A percentile compares a stretch with the other conserved stretches of the same genome.
phyloP scores from a whole-genome alignment of 371 early-diverging fungal genomes.

The Dinochytrium kinnereticum region DNA sequence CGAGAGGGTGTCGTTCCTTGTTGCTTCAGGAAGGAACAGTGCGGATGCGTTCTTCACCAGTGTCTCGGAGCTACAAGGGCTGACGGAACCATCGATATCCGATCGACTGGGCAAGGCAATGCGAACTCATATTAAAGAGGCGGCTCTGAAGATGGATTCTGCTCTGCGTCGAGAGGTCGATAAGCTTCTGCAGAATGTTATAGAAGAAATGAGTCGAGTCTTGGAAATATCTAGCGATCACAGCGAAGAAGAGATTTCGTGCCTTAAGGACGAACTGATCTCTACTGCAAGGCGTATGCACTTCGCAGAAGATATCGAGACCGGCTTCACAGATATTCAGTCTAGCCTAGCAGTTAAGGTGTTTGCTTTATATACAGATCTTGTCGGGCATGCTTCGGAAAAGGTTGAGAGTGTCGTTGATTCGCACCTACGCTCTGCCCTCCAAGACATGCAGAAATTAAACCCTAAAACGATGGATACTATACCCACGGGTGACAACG shows the following conservation, averaged over 20 bases:
- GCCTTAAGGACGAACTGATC: not conserved
- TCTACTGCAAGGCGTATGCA: not conserved
- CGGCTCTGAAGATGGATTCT: conserved; percentile 25
- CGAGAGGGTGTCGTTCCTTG: not conserved
- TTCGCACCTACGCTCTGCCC: not conserved
- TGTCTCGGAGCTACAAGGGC: not conserved
- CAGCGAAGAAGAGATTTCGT: conserved; percentile 13
- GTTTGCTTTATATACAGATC: not conserved
- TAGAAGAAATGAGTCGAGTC: conserved; percentile 39
- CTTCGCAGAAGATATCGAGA: conserved; percentile 22
- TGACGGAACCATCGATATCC: not conserved
- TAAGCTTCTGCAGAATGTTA: conserved; percentile 21
- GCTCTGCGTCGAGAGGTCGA: conserved; percentile 37
- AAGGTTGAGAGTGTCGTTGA: not conserved
- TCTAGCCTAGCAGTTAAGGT: not conserved
- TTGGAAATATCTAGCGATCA: conserved; percentile 25
- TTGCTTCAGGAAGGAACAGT: not conserved
- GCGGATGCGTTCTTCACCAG: not conserved
- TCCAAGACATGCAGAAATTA: not conserved
- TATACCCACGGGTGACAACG: not conserved
- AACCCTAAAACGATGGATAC: not conserved
- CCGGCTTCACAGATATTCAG: not conserved
- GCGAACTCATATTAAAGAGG: conserved; percentile 3
- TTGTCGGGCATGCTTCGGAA: not conserved
- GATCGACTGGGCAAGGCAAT: conserved; percentile 16